phyloP scores from a whole-genome alignment of 164 flowering plant genomes.

The Sedum album region DNA sequence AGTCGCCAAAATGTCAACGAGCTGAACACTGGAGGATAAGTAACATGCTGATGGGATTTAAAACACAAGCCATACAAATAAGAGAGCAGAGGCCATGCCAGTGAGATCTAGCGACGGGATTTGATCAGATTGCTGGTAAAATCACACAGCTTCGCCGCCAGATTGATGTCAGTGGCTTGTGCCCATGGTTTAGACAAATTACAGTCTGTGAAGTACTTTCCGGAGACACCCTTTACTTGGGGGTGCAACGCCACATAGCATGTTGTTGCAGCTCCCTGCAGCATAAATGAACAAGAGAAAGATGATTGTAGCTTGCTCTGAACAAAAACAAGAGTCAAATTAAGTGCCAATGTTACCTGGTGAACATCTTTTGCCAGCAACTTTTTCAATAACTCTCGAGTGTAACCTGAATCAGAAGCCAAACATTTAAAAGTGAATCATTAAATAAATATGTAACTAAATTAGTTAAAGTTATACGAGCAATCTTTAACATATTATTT shows the following conservation, averaged over 20 bases:
- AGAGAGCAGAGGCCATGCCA: not conserved
- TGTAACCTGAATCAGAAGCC: not conserved
- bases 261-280: conserved; percentile 60
- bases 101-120: not conserved
- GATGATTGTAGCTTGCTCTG: not conserved
- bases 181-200: conserved; percentile 3
- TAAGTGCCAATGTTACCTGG: not conserved
- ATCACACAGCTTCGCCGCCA: not conserved
- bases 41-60: no score
- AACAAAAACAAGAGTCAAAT: not conserved
- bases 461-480: not conserved
- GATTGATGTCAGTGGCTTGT: not conserved
- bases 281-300: not conserved
- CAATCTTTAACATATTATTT: no score
- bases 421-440: not conserved
- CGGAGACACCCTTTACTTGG: conserved; percentile 28
- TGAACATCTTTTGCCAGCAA: not conserved
- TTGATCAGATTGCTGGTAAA: not conserved
- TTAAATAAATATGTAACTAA: not conserved
- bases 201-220: not conserved
- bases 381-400: not conserved
- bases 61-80: not conserved
- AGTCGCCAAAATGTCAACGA: no score
- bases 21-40: not conserved
- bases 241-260: conserved; percentile 59